Percentiles rank a stretch among this genome's conserved stretches.
These are phyloP conservation scores for Pythium monospermum DNA, from an alignment of 352 stramenopile genomes.

Conservation along the genomic window DNA sequence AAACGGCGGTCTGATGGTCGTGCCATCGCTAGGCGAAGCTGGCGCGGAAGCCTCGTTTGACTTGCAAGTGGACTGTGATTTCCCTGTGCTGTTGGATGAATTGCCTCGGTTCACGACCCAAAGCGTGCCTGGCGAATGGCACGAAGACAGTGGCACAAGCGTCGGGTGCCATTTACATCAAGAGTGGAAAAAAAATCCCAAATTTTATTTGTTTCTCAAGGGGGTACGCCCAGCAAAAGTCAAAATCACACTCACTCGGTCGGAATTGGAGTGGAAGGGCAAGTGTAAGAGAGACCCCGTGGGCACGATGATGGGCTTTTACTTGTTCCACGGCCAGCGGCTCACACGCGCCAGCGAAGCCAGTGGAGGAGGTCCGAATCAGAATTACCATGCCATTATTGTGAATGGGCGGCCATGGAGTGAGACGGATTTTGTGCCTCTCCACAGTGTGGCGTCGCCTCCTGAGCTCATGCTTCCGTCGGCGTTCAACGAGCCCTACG, in stretches of 20 bases:
- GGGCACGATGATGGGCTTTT: slow-evolving; percentile 89
- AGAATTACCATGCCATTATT: slow-evolving; percentile 32
- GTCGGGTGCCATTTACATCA: slow-evolving; percentile 76
- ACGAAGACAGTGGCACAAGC: slow-evolving; percentile 34
- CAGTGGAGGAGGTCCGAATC: not conserved
- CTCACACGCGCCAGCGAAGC: slow-evolving; percentile 28
- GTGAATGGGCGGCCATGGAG: slow-evolving; percentile 70
- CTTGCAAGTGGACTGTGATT: slow-evolving; percentile 84
- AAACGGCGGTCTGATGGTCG: slow-evolving; percentile 51
- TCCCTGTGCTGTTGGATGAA: slow-evolving; percentile 57
- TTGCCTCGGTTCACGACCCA: slow-evolving; percentile 60
- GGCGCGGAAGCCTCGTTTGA: slow-evolving; percentile 72
- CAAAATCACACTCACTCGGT: slow-evolving; percentile 74
- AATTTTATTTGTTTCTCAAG: slow-evolving; percentile 74
- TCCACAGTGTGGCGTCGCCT: slow-evolving; percentile 68
- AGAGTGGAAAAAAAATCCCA: slow-evolving; percentile 88
- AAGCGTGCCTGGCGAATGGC: slow-evolving; percentile 80
- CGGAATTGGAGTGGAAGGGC: slow-evolving; percentile 75
- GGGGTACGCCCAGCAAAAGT: slow-evolving; percentile 62
- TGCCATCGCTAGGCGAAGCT: slow-evolving; percentile 73
- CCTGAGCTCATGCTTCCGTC: slow-evolving; percentile 53
- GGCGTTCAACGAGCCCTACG: slow-evolving; percentile 77
- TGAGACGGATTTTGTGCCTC: slow-evolving; percentile 81
- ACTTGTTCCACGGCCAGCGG: slow-evolving; percentile 62
- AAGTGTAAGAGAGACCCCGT: slow-evolving; percentile 83